Evolutionary conservation across 805 yeast genomes (phyloP).

Genomic region (Alloascoidea africana): DNA sequence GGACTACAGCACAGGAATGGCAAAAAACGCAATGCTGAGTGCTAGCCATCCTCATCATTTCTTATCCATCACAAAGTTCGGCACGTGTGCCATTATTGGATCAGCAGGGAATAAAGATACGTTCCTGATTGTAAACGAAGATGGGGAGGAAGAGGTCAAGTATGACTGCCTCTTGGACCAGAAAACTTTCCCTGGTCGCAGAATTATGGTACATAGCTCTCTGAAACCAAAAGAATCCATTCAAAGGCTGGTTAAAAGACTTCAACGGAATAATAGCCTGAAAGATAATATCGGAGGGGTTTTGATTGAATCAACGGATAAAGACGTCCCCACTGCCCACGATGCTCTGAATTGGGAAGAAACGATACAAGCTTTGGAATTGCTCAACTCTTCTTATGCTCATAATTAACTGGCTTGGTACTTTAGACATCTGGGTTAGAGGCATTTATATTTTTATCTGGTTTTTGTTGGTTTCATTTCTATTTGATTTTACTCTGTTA

Average conservation of each 20-base stretch:
- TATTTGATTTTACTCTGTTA: too few species aligned
- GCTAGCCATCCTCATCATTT: conserved; percentile 89
- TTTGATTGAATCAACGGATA: conserved; percentile 97
- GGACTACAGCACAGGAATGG: conserved; percentile 88
- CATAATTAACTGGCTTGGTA: too few species aligned
- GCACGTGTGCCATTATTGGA: conserved; percentile 90
- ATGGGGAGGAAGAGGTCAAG: conserved; percentile 72
- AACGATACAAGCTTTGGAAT: too few species aligned
- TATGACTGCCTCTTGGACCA: not conserved
- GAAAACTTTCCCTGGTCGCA: not conserved
- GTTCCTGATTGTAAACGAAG: conserved; percentile 54
- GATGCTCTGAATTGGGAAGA: too few species aligned
- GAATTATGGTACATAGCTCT: conserved; percentile 90
- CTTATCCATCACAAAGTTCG: conserved; percentile 95
- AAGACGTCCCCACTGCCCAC: too few species aligned
- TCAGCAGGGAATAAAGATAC: conserved; percentile 93
- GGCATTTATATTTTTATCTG: too few species aligned
- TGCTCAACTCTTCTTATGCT: too few species aligned
- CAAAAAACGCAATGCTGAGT: conserved; percentile 86
- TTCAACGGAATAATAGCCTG: conserved; percentile 74
- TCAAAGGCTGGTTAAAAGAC: conserved; percentile 61
- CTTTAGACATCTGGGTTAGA: too few species aligned
- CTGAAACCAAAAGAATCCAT: conserved; percentile 93
- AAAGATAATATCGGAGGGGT: conserved; percentile 76
- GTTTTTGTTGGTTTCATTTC: too few species aligned